Conservation (phyloP, 2,329 filamentous ascomycete genomes). For the Cordyceps fumosorosea region DNA sequence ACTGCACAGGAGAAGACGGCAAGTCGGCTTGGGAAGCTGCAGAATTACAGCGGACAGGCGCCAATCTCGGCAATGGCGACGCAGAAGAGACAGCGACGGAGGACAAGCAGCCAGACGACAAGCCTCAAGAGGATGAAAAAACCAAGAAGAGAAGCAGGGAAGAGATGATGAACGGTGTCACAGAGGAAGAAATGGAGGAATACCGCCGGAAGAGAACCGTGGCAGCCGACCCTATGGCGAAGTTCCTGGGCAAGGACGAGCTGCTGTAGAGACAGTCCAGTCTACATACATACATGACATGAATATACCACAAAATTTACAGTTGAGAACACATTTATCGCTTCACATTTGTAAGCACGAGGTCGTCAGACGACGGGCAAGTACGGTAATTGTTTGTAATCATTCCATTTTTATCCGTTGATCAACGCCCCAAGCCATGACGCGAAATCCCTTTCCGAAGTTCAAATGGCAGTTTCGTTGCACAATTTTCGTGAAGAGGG, state of each 20-base stretch:
- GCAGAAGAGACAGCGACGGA: conserved; percentile 19
- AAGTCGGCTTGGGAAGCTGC: conserved; percentile 74
- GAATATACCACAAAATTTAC: neutral
- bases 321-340: neutral
- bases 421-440: conserved; percentile 48
- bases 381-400: conserved; percentile 20
- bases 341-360: neutral
- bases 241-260: conserved; percentile 68
- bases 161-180: conserved; percentile 71
- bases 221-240: conserved; percentile 82
- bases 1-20: conserved; percentile 90
- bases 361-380: neutral
- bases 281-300: conserved; percentile 21
- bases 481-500: conserved; percentile 23
- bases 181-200: conserved; percentile 79
- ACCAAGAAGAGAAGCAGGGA: conserved; percentile 67
- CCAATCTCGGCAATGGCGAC: conserved; percentile 24
- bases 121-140: conserved; percentile 21
- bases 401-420: conserved; percentile 37
- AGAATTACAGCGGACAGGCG: conserved; percentile 51
- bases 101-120: conserved; percentile 26
- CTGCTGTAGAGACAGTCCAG: conserved; percentile 29
- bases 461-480: conserved; percentile 31
- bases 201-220: conserved; percentile 71
- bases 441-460: conserved; percentile 30